These are phyloP conservation scores for Nissolia schottii DNA, from an alignment of 306 rosid genomes.

Conservation along the genomic window DNA sequence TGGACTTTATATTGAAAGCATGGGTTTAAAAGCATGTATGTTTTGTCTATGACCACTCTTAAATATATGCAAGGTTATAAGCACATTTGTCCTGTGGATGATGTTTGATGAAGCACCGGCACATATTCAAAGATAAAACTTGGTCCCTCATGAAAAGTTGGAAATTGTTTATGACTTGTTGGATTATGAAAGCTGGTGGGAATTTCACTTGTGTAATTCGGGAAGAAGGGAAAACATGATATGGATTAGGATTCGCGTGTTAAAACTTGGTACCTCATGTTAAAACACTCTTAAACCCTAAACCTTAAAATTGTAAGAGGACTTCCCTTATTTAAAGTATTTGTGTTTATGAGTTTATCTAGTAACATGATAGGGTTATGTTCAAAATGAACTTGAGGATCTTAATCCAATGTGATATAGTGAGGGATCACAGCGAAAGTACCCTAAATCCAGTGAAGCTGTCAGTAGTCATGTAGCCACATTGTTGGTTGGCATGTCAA, in stretches of 20 bases:
- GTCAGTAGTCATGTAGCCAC: no score
- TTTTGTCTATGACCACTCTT: background rate
- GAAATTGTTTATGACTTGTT: background rate
- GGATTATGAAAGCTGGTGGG: background rate
- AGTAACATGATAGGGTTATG: no score
- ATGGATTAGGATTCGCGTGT: no score
- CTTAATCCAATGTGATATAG: no score
- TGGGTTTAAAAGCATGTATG: background rate
- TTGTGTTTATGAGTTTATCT: no score
- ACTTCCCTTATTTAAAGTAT: no score
- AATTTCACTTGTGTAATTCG: background rate
- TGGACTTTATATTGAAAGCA: background rate
- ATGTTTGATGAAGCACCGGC: background rate
- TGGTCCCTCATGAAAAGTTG: background rate
- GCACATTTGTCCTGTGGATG: background rate
- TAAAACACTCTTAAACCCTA: no score
- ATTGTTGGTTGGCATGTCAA: background rate
- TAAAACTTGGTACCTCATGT: no score
- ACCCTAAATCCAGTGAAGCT: background rate
- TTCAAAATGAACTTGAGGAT: no score
- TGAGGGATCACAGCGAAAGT: background rate
- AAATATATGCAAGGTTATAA: background rate
- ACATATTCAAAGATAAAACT: background rate
- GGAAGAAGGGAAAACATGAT: background rate
- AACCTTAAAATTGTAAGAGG: no score